Evolutionary conservation across 192 early-diverging fungal genomes (phyloP), one percentile per base, ranked within the genome.

Genomic region (Blastocladiella britannica): DNA sequence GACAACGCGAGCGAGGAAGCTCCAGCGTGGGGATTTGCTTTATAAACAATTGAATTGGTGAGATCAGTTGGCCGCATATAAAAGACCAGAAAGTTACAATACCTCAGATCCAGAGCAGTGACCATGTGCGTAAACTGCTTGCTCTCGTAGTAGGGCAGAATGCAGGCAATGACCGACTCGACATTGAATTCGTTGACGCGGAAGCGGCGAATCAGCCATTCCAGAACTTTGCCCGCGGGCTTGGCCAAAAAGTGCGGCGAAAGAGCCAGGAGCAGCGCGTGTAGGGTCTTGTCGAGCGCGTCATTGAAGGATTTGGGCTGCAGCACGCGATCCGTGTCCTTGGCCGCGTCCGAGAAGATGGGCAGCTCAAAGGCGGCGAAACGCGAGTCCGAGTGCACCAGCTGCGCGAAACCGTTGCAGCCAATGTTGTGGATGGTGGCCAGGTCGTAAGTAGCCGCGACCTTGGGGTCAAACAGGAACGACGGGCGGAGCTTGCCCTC

Each of bases 81-180:
- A n/a, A n/a, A n/a, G n/a, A n/a, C n/a, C n/a, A n/a, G n/a, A n/a
- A n/a, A n/a, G n/a, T n/a, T n/a, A n/a, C n/a, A n/a, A n/a, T n/a
- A n/a, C n/a, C n/a, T n/a, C n/a, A n/a, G n/a, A n/a, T n/a, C n/a
- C n/a, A n/a, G n/a, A n/a, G 90, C 75, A 25, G 75, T 72, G 5
- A 88, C 76, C 77, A 97, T 77, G 53, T 80, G 77, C 54, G 84
- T 71, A 71, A 95, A 97, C 37, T 81, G 75, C 57, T 80, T 77
- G 9, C 91, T 89, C 63, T 95, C 91, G 59, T 97, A 91, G 69
- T 88, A 97, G 26, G 94, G 94, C 54, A 97, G 62, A 27, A 94
- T 73, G 29, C 80, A 81, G 22, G 70, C 77, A 25, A 97, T 51
- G 4, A 93, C 60, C 5, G 73, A 73, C 30, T 87, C 82, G 25